Percentiles rank a stretch among this genome's conserved stretches.
These are phyloP conservation scores for Anacardium occidentale DNA, from an alignment of 345 rosid genomes.

Conservation along the genomic window DNA sequence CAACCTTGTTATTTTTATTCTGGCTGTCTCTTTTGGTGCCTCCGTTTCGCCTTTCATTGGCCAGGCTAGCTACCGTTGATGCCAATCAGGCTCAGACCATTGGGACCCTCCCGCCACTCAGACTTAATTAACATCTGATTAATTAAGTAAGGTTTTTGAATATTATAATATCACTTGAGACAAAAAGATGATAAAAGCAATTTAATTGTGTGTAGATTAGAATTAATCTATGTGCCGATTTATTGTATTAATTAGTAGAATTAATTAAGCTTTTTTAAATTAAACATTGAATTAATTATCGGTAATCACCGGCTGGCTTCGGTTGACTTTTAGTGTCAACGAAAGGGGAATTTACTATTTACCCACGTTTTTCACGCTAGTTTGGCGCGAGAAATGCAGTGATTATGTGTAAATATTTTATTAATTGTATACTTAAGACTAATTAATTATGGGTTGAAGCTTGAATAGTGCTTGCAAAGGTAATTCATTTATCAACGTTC, in stretches of 20 bases:
- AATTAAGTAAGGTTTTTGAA: not conserved
- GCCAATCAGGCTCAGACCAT: not conserved
- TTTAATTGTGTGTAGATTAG: too few relatives aligned
- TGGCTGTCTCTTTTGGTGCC: not conserved
- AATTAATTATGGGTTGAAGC: not conserved
- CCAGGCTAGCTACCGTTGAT: slow-evolving; percentile 9
- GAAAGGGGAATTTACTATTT: not conserved
- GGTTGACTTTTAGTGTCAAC: not conserved
- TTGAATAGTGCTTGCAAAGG: not conserved
- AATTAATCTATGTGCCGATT: too few relatives aligned
- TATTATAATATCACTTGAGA: not conserved
- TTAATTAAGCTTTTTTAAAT: too few relatives aligned
- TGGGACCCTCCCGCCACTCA: slow-evolving; percentile 4
- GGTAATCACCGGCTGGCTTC: not conserved
- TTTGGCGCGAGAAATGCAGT: not conserved
- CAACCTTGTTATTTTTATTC: slow-evolving; percentile 14
- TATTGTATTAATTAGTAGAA: too few relatives aligned
- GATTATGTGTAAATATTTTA: not conserved
- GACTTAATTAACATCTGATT: not conserved
- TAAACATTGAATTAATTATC: too few relatives aligned
- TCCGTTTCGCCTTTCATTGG: not conserved
- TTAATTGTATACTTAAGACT: not conserved
- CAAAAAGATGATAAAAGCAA: not conserved
- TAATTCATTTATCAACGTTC: not conserved
- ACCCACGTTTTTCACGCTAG: not conserved